Evolutionary conservation across 176 grass and related monocot species (phyloP).

Genomic region (Dendrocalamus sinicus): DNA sequence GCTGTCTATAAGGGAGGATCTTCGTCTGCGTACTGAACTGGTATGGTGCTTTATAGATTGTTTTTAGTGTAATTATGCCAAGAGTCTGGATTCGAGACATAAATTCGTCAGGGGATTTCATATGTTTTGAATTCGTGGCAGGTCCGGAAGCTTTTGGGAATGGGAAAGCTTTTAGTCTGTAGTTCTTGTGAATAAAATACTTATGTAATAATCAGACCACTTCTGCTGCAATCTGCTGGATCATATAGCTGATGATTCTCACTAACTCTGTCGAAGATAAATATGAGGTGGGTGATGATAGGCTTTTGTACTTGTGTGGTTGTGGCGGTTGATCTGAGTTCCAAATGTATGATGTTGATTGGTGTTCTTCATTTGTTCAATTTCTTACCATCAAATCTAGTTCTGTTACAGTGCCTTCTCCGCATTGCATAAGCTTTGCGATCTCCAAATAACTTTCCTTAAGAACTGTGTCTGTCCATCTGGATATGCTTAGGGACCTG

Average conservation of each 20-base stretch:
- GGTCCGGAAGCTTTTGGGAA: constrained; percentile 11
- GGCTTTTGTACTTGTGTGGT: neutral
- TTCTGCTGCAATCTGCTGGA: constrained; percentile 13
- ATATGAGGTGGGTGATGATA: neutral
- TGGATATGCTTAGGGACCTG: too few relatives aligned
- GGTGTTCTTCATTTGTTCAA: too few relatives aligned
- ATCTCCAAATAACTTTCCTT: too few relatives aligned
- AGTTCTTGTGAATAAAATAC: constrained; percentile 36
- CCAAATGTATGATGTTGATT: too few relatives aligned
- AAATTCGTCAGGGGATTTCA: neutral
- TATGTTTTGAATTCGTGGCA: constrained; percentile 25
- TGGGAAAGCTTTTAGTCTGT: neutral
- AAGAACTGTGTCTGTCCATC: too few relatives aligned
- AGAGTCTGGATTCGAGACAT: constrained; percentile 13
- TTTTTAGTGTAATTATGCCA: neutral
- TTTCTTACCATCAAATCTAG: neutral
- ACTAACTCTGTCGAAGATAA: neutral
- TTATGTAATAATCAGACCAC: constrained; percentile 36
- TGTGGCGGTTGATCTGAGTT: neutral
- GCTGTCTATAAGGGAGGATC: constrained; percentile 23
- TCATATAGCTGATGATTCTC: neutral
- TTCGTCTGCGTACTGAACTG: neutral
- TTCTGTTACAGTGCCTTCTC: neutral
- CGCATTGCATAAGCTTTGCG: too few relatives aligned
- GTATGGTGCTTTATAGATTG: neutral